Percentiles rank a stretch among this genome's conserved stretches.
These are phyloP conservation scores for Trichoderma sp. DNA, from an alignment of 2,329 filamentous ascomycete genomes.

Conservation along the genomic window DNA sequence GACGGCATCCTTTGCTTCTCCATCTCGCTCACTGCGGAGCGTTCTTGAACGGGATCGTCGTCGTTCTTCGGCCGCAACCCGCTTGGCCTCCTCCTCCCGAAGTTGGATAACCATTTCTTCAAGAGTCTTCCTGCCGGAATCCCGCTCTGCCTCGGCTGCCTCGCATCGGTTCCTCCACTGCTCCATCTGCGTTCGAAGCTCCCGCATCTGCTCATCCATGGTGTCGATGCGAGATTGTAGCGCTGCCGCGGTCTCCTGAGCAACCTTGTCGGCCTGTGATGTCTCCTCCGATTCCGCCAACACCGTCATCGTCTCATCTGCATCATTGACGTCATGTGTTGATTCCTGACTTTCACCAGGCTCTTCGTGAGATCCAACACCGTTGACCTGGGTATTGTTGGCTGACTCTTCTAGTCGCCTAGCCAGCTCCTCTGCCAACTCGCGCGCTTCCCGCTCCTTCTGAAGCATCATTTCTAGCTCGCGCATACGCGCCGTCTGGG, in stretches of 20 bases:
- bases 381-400: conserved; percentile 33
- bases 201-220: conserved; percentile 76
- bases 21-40: neutral
- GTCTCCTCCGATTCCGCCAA: neutral
- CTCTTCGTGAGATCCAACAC: conserved; percentile 28
- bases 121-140: conserved; percentile 68
- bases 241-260: conserved; percentile 29
- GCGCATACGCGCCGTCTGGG: conserved; percentile 74
- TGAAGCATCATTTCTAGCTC: conserved; percentile 72
- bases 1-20: conserved; percentile 20
- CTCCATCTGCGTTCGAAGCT: conserved; percentile 77
- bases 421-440: conserved; percentile 79
- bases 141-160: conserved; percentile 73
- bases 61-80: conserved; percentile 43
- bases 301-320: neutral
- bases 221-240: conserved; percentile 68
- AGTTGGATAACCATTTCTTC: conserved; percentile 87
- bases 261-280: conserved; percentile 14
- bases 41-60: conserved; percentile 37
- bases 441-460: conserved; percentile 76
- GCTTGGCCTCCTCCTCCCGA: conserved; percentile 60
- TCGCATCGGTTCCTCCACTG: conserved; percentile 75
- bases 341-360: conserved; percentile 25
- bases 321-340: neutral
- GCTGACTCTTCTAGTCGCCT: conserved; percentile 62